A percentile compares a stretch with the other conserved stretches of the same genome.
These are phyloP conservation scores for Trichaptum fuscoviolaceum DNA, from an alignment of 768 basidiomycete genomes.

Conservation along the genomic window DNA sequence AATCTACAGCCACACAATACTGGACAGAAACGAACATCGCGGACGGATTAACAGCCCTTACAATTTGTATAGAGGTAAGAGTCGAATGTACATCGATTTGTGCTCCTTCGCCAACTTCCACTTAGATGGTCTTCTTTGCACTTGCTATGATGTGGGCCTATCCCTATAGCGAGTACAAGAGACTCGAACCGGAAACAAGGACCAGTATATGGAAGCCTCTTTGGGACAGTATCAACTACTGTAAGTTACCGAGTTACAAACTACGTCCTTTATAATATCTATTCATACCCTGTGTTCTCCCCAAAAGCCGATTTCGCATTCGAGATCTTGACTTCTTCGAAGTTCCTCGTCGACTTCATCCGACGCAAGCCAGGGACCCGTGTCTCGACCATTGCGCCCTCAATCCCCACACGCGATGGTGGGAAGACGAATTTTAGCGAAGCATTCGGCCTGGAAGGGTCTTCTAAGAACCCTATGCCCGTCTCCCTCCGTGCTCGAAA, in stretches of 20 bases:
- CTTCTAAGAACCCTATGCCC: constrained; percentile 12
- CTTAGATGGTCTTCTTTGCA: constrained; percentile 80
- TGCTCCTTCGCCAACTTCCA: background rate
- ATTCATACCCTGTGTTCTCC: constrained; percentile 2
- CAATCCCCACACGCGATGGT: constrained; percentile 20
- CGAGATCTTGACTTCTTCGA: constrained; percentile 61
- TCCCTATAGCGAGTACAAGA: constrained; percentile 58
- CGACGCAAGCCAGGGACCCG: constrained; percentile 25
- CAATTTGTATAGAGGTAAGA: constrained; percentile 76
- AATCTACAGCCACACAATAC: constrained; percentile 54
- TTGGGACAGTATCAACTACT: constrained; percentile 56
- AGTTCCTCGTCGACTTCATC: constrained; percentile 49
- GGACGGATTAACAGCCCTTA: constrained; percentile 76
- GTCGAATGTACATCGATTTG: constrained; percentile 6
- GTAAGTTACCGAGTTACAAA: constrained; percentile 25
- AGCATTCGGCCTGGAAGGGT: constrained; percentile 31
- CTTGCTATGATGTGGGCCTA: constrained; percentile 83
- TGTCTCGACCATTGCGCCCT: constrained; percentile 16
- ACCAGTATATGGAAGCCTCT: constrained; percentile 67
- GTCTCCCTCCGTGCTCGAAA: background rate
- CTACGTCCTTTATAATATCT: constrained; percentile 10
- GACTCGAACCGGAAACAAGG: constrained; percentile 31
- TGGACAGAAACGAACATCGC: constrained; percentile 86
- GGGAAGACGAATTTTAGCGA: constrained; percentile 31
- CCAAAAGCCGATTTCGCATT: constrained; percentile 53